Evolutionary conservation across 2,329 filamentous ascomycete species (phyloP), one percentile per base, ranked within the genome.

Genomic region (Metarhizium rileyi): DNA sequence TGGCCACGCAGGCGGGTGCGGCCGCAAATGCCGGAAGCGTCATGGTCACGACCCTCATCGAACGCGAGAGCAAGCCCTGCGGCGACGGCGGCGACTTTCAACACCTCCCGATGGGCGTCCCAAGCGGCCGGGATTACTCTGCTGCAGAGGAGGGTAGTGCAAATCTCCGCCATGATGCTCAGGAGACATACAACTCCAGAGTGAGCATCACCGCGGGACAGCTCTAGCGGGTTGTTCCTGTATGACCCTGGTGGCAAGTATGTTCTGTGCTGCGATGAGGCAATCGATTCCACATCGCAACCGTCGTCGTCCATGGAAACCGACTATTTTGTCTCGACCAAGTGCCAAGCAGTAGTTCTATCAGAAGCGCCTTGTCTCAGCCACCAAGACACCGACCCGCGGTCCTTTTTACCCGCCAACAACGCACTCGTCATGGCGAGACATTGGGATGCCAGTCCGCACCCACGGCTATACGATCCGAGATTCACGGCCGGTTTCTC

Each of bases 1-100:
- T 5, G 12, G 26, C 38, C 30, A 27, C 23, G 49, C n/a, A 38
- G 7, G 38, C 28, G 4, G 12, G 6, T 22, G 9, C 8, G 23
- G 22, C 20, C 20, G 2, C 38, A 25, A 38, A n/a, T 14, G 20
- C 38, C 38, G 28, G 46, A 14, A 56, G 56, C 28, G 67, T 69
- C 18, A 48, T 67, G 30, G 61, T 67, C 20, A 68, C 66, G n/a
- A 70, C 66, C 5, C 67, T 66, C 5, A 68, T 68, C 49, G 57
- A 63, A 52, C 57, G 63, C 26, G 64, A 68, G 46, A 65, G 58
- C 51, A 58, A 59, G n/a, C 60, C 61, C 2, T n/a, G n/a, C 30
- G 57, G 51, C 23, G 55, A 53, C 38, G 57, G 50, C 20, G 54
- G 53, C 8, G 7, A 44, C 18, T 25, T 18, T 8, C 28, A 30